Conservation (phyloP, 139 green algal genomes). For the Desmodesmus armatus region DNA sequence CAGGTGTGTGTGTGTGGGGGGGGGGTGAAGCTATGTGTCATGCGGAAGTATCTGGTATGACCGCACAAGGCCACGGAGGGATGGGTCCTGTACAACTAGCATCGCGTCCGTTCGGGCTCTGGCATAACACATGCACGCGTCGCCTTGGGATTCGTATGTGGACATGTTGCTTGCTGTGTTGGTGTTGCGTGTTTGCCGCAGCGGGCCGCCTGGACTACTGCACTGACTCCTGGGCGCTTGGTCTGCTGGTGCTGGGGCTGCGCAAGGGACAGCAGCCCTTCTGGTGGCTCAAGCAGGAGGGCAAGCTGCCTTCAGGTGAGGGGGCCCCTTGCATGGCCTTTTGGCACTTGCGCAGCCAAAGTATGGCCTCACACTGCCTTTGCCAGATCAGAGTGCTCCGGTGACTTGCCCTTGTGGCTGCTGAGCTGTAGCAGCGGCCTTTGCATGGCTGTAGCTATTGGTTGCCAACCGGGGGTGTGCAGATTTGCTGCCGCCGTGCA, state of each 20-base stretch:
- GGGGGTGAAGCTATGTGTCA: no score
- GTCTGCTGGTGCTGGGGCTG: conserved; percentile 11
- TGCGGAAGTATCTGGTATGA: no score
- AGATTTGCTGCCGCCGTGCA: no score
- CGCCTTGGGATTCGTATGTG: no score
- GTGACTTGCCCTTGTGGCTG: background rate
- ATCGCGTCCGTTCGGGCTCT: no score
- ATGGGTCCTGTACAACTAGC: no score
- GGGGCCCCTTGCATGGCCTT: background rate
- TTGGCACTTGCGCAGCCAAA: background rate
- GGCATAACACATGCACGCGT: no score
- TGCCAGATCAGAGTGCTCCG: no score
- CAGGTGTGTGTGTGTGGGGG: no score
- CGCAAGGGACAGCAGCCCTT: background rate
- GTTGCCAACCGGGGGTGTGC: background rate
- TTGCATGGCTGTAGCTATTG: background rate
- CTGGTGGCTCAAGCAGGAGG: conserved; percentile 18
- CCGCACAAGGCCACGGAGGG: no score
- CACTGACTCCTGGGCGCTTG: conserved; percentile 1
- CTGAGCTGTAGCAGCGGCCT: background rate
- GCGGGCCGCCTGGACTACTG: conserved; percentile 15
- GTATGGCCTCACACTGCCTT: no score
- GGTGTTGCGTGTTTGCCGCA: background rate
- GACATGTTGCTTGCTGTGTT: background rate
- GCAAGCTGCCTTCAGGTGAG: background rate